Base-by-base conservation (phyloP, 129 eudicot genomes). In the Lactuca sativa region DNA sequence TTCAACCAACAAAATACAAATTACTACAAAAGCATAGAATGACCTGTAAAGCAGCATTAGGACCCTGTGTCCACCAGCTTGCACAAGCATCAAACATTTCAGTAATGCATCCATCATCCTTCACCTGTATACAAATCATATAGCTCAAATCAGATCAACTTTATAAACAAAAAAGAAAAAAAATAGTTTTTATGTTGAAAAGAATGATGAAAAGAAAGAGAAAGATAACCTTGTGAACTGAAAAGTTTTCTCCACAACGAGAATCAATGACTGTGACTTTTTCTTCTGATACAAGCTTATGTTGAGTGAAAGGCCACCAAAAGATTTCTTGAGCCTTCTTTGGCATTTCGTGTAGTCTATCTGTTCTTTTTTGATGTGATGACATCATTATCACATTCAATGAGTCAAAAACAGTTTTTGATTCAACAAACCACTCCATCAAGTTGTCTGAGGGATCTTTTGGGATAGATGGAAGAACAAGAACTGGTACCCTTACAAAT, bases 1-100 rank as follows among this genome's bases (percentile, higher is more conserved):
- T 21, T 55, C 44, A 55, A 62, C 78, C 31, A 78, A 59, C 4
- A 1, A 58, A 14, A 67, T 59, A 66, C 43, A 58, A 34, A 15
- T 64, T 75, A 53, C 69, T 25, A 76, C 32, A n/a, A 64, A 77
- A 74, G 68, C 47, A 62, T 69, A 75, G 56, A 80, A 80, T 84
- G 86, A 95, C 99, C 97, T 95, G 97, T 77, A 95, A 80, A 51
- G 81, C 78, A 74, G 89, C 84, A 83, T 85, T 81, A 36, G 99
- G 96, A 16, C 99, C 99, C 76, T 95, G 99, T 6, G 99, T 95
- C 99, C 99, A 95, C 99, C 99, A 95, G 81, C 99, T 95, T 71
- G 99, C 99, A 85, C 97, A 90, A 64, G 89, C 96, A 79, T 95
- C 99, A 82, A 95, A 90, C 76, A 87, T 90, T 60, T 90, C 86